Evolutionary conservation across 176 grass and related monocot species (phyloP), one percentile per base, ranked within the genome.

Genomic region (Musa acuminata): DNA sequence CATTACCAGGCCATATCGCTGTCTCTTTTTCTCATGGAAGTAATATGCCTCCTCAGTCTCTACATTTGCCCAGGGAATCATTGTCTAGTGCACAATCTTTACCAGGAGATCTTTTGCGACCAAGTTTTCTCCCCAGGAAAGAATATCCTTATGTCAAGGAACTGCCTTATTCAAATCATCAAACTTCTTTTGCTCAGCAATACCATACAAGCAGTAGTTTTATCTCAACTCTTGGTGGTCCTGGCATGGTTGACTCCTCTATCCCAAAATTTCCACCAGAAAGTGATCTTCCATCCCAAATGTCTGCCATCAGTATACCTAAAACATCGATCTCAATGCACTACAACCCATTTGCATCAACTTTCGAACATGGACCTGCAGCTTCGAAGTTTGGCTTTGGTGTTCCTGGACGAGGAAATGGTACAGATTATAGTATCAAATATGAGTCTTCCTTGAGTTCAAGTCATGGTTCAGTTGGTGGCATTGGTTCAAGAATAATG

Each of bases 301-400:
- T 87, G 72, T 87, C 84, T 80, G 80, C 83, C 77, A 73, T 60
- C 52, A 65, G 19, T 77, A 50, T 89, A 59, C 75, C 85, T 84
- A 88, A 86, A 78, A 91, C 84, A 53, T 84, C 90, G 21, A 94
- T 99, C 69, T 87, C 89, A 60, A 89, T 82, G 71, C 95, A 89
- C 65, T 91, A 91, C 73, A 99, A 99, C 67, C 95, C 95, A 72
- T 99, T 89, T 80, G 95, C 95, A 66, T 99, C 95, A 75, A 99
- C 95, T n/a, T 99, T 99, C 82, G 95, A 99, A 81, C 77, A 84
- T 71, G 77, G 83, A 80, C 90, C 84, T 53, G 76, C 76, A 16
- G 80, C 17, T 79, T 75, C 82, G 73, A 78, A 77, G 64, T 82
- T 93, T 75, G 76, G 9, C 63, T 72, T 74, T 69, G 21, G 57